Conservation (phyloP, 2,329 filamentous ascomycete species). For the Hymenoscyphus infarciens region DNA sequence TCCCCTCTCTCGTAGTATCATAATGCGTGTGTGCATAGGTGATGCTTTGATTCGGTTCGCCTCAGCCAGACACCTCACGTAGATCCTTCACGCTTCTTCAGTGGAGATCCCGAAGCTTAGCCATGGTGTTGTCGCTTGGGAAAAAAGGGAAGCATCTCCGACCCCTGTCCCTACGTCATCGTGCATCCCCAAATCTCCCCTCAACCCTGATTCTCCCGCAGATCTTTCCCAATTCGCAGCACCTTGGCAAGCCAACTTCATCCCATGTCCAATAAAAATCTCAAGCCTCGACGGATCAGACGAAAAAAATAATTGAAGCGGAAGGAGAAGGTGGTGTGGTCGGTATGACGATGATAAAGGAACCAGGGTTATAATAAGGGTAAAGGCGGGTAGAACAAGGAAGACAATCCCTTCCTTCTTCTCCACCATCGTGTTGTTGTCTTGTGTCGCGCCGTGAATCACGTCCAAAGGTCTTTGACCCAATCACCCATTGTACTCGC, state of each 20-base stretch:
- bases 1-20: too few relatives aligned
- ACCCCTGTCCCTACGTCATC: not conserved
- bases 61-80: too few relatives aligned
- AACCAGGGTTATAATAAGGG: not conserved
- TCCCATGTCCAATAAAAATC: not conserved
- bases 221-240: too few relatives aligned
- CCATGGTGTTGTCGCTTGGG: not conserved
- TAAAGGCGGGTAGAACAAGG: not conserved
- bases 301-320: not conserved
- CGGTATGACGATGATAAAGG: not conserved
- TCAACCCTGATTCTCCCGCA: not conserved
- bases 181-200: not conserved
- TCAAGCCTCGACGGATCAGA: not conserved
- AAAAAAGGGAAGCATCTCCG: not conserved
- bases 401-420: not conserved
- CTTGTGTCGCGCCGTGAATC: not conserved
- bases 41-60: too few relatives aligned
- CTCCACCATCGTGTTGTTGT: too few relatives aligned
- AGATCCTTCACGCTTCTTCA: too few relatives aligned
- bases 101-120: too few relatives aligned
- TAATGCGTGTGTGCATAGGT: too few relatives aligned
- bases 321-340: not conserved
- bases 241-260: conserved; percentile 1
- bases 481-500: not conserved
- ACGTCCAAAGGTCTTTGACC: not conserved